Evolutionary conservation across 495 filamentous ascomycete species (phyloP), one percentile per base, ranked within the genome.

Genomic region (Aspergillus baeticus): DNA sequence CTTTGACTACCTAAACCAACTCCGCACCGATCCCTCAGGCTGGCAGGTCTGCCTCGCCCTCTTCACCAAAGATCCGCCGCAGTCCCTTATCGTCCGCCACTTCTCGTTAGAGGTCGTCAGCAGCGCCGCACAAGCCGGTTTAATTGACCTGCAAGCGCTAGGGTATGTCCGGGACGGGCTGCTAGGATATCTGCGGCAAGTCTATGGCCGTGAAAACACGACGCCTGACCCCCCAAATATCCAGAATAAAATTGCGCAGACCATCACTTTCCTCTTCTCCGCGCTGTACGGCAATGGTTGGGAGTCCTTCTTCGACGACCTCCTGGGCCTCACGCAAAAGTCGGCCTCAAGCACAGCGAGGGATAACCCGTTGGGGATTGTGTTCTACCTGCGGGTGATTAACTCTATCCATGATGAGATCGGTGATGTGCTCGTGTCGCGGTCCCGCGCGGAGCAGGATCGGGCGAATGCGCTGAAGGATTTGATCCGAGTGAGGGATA

Each of bases 231-330:
- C 85, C 10, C 60, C 84, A 33, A 80, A 81, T 59, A 86, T 99
- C 29, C 95, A 98, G 73, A 99, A 98, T 72, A 99, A 99, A 71
- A 86, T 98, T 57, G 89, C 91, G 22, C 94, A 99, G 71, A 96
- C 92, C 31, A 73, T 98, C 38, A 99, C 94, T 10, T 89, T 87
- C 61, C 85, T 99, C 20, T 99, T 98, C 70, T 85, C 88, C 7
- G 79, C 82, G 7, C 76, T 95, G 31, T 99, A 99, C 72, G 85
- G 82, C 51, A 81, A 85, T 42, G 86, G 86, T 2, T 99, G 94
- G 94, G 81, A 87, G 55, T 81, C 73, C 42, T 98, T 96, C 71
- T 84, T 98, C 64, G 89, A 95, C 51, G 94, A 98, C 65, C 85
- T 97, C 61, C 73, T 91, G 34, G 77, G 72, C 55, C 69, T 97